These are phyloP conservation scores for Tricladium varicosporioides DNA, from an alignment of 2,329 filamentous ascomycete species.

Conservation along the genomic window DNA sequence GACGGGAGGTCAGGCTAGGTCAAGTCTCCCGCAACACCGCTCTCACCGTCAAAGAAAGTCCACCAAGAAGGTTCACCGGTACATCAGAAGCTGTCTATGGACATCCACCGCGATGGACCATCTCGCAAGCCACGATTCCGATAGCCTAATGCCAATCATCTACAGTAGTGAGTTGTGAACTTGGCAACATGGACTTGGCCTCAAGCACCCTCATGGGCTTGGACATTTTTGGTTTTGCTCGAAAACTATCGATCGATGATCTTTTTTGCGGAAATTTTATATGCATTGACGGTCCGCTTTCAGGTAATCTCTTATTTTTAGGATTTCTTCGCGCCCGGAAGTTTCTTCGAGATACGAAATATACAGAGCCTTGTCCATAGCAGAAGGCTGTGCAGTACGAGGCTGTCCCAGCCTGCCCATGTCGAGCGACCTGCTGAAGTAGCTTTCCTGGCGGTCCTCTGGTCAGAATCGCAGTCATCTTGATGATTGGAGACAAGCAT, in stretches of 20 bases:
- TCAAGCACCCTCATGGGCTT: constrained; percentile 3
- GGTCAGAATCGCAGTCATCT: neutral
- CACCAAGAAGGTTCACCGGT: too few relatives aligned
- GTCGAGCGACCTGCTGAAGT: too few relatives aligned
- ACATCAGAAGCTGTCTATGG: too few relatives aligned
- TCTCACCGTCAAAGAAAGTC: too few relatives aligned
- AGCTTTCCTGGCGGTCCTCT: neutral
- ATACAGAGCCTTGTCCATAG: neutral
- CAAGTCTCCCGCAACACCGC: too few relatives aligned
- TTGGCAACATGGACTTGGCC: neutral
- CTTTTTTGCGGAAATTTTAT: constrained; percentile 1
- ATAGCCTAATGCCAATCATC: neutral
- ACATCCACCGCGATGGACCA: neutral
- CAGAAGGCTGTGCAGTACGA: constrained; percentile 4
- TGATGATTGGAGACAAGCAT: neutral
- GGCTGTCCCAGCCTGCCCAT: neutral
- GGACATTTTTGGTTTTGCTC: neutral
- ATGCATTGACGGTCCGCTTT: constrained; percentile 1
- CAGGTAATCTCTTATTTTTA: neutral
- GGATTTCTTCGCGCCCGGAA: neutral
- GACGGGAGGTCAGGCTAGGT: neutral
- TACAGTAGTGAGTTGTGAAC: neutral
- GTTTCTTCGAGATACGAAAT: neutral
- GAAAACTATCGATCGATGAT: constrained; percentile 5
- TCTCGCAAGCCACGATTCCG: neutral